Base-by-base conservation (phyloP, 2,329 filamentous ascomycete species). In the Ophiostoma novo-ulmi region DNA sequence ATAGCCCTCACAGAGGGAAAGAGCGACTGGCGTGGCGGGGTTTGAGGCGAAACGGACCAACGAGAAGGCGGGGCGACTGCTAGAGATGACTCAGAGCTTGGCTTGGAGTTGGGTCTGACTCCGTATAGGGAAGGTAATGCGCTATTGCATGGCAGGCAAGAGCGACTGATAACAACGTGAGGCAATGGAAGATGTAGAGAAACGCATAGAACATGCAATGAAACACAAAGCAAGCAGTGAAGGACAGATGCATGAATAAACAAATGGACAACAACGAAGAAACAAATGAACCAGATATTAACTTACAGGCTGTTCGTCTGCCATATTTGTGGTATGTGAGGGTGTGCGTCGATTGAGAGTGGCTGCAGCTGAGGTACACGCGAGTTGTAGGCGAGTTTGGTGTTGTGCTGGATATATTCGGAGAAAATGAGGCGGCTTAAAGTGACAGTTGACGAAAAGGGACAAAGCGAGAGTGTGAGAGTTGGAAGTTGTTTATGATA, bases 61-160 rank as follows among this genome's bases (percentile, higher is more conserved):
- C 68, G 67, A 69, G 67, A 69, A 44, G 70, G 71, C 68, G 68
- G 71, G 71, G 69, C 48, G 35, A 65, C 35, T n/a, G 35, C 5
- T 6, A 39, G 38, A 35, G 68, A 72, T 72, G 69, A 72, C 71
- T 72, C 71, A 72, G 67, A 68, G 58, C 58, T 58, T 58, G n/a
- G 48, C 3, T 20, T 55, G 22, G 58, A 52, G 20, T 22, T 11
- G 39, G 48, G 20, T 20, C 8, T 55, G 52, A 48, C 44, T 39
- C 63, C 58, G 65, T 65, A 41, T 31, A 66, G 52, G 38, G 22
- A 64, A 64, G 31, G 68, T 36, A 61, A 48, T 48, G 17, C 35
- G 31, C 61, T 64, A 38, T 63, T 35, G 58, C 58, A 63, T 26
- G 58, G 61, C 61, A 38, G 35, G 35, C 61, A 64, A n/a, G 58